Conservation (phyloP, 441 rosid species). For the Pelargonium fulgidum region DNA sequence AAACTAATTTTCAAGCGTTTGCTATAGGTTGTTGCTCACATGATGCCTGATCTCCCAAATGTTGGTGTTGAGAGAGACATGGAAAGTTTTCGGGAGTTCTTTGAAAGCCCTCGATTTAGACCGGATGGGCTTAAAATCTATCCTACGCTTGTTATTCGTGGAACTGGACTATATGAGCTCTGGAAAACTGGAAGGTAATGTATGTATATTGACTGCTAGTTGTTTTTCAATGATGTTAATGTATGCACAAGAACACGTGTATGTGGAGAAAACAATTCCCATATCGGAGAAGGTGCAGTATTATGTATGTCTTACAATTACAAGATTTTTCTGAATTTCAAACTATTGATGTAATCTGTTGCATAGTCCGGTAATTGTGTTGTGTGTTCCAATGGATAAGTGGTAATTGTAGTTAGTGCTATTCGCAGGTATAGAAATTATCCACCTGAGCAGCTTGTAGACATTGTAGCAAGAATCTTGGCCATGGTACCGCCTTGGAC, state of each 20-base stretch:
- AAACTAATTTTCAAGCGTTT: constrained; percentile 17
- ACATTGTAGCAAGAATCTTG: constrained; percentile 89
- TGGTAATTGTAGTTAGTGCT: constrained; percentile 13
- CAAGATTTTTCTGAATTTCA: not conserved
- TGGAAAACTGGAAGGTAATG: constrained; percentile 96
- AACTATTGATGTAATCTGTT: not conserved
- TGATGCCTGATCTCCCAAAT: constrained; percentile 99
- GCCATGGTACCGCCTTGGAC: constrained; percentile 99
- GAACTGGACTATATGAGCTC: constrained; percentile 95
- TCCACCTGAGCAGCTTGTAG: constrained; percentile 98
- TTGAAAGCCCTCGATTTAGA: constrained; percentile 89
- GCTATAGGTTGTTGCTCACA: constrained; percentile 93
- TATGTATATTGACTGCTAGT: not conserved
- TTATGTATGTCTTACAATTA: not conserved
- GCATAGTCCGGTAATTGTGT: not conserved
- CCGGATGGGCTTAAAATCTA: constrained; percentile 98
- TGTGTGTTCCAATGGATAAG: constrained; percentile 8
- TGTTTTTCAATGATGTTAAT: not conserved
- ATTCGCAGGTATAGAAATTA: constrained; percentile 74
- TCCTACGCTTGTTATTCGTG: constrained; percentile 97
- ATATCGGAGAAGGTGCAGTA: not conserved
- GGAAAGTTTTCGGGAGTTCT: constrained; percentile 93
- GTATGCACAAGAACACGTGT: not conserved
- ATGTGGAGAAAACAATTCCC: not conserved
- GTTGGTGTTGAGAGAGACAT: constrained; percentile 97